Conservation (phyloP, 176 grass and related monocot species). For the Avena insularis region DNA sequence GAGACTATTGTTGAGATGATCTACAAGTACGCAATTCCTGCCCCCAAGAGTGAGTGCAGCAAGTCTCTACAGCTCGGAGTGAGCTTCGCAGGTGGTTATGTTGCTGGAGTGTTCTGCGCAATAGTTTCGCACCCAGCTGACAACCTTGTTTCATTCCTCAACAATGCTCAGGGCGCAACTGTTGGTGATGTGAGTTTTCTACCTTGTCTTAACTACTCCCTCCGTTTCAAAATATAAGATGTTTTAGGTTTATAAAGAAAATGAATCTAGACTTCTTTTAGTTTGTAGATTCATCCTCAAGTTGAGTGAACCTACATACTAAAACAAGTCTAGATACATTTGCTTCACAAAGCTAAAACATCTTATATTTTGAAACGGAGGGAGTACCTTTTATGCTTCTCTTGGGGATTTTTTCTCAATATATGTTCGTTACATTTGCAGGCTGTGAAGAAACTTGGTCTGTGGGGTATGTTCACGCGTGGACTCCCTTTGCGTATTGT, state of each 20-base stretch:
- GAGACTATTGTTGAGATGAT: constrained; percentile 76
- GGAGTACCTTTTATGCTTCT: background rate
- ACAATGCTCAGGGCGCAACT: constrained; percentile 72
- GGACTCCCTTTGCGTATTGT: constrained; percentile 74
- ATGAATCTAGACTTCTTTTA: too few species aligned
- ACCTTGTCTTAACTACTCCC: background rate
- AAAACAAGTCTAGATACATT: too few species aligned
- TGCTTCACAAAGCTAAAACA: too few species aligned
- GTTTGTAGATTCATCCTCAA: too few species aligned
- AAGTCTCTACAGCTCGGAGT: constrained; percentile 76
- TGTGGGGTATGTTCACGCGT: constrained; percentile 73
- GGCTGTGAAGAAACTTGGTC: constrained; percentile 84
- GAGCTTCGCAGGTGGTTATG: constrained; percentile 83
- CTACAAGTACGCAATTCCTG: constrained; percentile 69
- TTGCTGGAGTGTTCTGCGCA: constrained; percentile 75
- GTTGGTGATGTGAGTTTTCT: constrained; percentile 66
- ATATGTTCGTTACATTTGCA: constrained; percentile 27
- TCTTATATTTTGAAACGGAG: too few species aligned
- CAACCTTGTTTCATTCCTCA: constrained; percentile 83
- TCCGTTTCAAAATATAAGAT: too few species aligned
- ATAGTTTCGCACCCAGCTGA: constrained; percentile 85
- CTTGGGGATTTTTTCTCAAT: background rate
- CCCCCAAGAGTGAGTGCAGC: constrained; percentile 76
- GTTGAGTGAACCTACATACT: too few species aligned
- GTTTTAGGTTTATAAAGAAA: too few species aligned